Percentiles rank a stretch among this genome's conserved stretches.
Evolutionary conservation across 257 asterid genomes (phyloP).

Genomic region (Leonotis leonurus): DNA sequence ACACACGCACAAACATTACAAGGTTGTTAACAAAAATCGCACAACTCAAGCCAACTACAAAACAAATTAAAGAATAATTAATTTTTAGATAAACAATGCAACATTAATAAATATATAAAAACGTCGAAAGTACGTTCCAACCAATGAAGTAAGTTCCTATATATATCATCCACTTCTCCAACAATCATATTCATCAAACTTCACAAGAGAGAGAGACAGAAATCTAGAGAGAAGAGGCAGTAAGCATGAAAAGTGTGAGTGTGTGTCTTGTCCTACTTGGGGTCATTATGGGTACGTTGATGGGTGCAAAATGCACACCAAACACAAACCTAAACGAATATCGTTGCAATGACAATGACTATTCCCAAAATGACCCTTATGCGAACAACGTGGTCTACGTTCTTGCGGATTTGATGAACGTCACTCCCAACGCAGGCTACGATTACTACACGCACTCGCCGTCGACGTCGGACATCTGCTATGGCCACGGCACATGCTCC

Average conservation of each 20-base stretch:
- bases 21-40: too few relatives aligned
- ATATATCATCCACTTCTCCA: neutral
- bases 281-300: neutral
- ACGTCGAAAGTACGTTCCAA: too few relatives aligned
- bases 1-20: too few relatives aligned
- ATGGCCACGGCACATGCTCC: constrained; percentile 23
- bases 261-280: neutral
- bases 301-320: constrained; percentile 11
- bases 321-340: neutral
- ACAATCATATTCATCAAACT: neutral
- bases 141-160: neutral
- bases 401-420: constrained; percentile 19
- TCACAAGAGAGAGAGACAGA: neutral
- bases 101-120: too few relatives aligned
- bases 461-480: constrained; percentile 1
- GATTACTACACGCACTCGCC: constrained; percentile 19
- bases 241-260: neutral
- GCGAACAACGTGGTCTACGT: constrained; percentile 15
- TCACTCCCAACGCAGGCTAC: constrained; percentile 22
- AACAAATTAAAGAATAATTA: too few relatives aligned
- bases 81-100: too few relatives aligned
- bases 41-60: too few relatives aligned
- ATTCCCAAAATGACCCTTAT: constrained; percentile 1
- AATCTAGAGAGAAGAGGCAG: neutral
- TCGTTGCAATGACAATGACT: neutral